phyloP scores from a whole-genome alignment of 2,329 filamentous ascomycete genomes.

The Diaporthe velutina region DNA sequence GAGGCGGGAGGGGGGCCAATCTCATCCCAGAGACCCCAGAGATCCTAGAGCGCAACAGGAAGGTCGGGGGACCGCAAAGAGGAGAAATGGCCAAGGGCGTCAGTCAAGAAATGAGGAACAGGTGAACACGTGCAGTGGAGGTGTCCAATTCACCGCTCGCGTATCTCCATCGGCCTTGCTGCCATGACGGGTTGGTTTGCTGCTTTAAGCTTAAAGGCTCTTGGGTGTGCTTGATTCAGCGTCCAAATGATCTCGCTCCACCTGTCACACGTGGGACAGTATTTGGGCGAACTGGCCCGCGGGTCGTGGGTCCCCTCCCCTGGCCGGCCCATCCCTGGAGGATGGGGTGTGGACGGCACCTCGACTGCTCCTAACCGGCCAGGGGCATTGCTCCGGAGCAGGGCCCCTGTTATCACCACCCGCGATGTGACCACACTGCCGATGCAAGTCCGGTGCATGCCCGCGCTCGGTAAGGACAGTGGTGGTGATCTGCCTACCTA shows the following conservation, averaged over 20 bases:
- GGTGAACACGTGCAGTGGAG: conserved; percentile 15
- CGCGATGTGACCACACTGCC: conserved; percentile 20
- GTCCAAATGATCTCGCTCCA: conserved; percentile 24
- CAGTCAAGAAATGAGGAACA: not conserved
- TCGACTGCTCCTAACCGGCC: conserved; percentile 14
- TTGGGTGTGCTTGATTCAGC: conserved; percentile 13
- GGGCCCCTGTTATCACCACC: not conserved
- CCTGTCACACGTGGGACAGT: conserved; percentile 26
- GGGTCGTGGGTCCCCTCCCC: not conserved
- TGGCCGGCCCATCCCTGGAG: not conserved
- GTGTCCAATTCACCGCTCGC: conserved; percentile 10
- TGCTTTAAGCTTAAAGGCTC: conserved; percentile 25
- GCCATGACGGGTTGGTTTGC: conserved; percentile 12
- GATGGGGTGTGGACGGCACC: conserved; percentile 1
- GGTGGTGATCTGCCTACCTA: conserved; percentile 27
- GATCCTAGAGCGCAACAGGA: conserved; percentile 20
- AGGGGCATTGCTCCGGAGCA: conserved; percentile 22
- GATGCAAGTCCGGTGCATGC: not conserved
- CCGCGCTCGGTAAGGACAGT: not conserved
- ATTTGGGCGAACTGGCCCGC: conserved; percentile 22
- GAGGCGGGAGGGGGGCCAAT: not conserved
- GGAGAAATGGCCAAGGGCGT: not conserved
- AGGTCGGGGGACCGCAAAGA: conserved; percentile 10
- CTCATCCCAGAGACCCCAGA: not conserved
- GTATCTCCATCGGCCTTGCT: not conserved